These are phyloP conservation scores for Scutellaria barbata DNA, from an alignment of 257 asterid genomes.

Conservation along the genomic window DNA sequence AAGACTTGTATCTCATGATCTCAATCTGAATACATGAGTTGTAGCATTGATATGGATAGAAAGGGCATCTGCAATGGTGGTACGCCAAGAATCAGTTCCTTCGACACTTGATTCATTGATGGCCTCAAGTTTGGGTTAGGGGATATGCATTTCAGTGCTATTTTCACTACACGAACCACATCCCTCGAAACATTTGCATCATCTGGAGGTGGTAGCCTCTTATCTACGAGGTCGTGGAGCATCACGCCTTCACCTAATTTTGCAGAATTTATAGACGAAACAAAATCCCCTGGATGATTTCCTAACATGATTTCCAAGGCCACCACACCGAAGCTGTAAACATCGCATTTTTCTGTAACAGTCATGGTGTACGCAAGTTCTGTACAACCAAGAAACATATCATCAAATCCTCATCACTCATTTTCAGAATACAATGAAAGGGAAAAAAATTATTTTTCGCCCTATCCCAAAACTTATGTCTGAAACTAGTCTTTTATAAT, in stretches of 20 bases:
- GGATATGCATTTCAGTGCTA: constrained; percentile 6
- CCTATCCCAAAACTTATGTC: no score
- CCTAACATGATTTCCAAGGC: constrained; percentile 39
- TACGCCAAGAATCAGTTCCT: neutral
- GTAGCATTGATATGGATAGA: constrained; percentile 4
- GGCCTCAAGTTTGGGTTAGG: constrained; percentile 20
- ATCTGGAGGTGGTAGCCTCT: constrained; percentile 17
- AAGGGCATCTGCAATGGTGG: constrained; percentile 31
- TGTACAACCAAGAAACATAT: neutral
- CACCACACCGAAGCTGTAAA: constrained; percentile 41
- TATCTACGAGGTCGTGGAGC: constrained; percentile 14
- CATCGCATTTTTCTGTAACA: constrained; percentile 41
- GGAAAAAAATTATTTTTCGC: no score
- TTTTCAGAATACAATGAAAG: no score
- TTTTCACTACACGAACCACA: neutral
- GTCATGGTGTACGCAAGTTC: constrained; percentile 37
- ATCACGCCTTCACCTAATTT: neutral
- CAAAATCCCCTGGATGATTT: constrained; percentile 32
- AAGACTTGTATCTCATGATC: neutral
- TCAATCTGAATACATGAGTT: constrained; percentile 13
- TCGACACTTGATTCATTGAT: constrained; percentile 21
- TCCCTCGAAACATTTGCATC: neutral
- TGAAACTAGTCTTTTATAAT: no score
- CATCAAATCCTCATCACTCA: no score
- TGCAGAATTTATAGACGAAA: neutral